Evolutionary conservation across 1,284 basidiomycete species (phyloP), one percentile per base, ranked within the genome.

Genomic region (Microbotryomycetes sp.): DNA sequence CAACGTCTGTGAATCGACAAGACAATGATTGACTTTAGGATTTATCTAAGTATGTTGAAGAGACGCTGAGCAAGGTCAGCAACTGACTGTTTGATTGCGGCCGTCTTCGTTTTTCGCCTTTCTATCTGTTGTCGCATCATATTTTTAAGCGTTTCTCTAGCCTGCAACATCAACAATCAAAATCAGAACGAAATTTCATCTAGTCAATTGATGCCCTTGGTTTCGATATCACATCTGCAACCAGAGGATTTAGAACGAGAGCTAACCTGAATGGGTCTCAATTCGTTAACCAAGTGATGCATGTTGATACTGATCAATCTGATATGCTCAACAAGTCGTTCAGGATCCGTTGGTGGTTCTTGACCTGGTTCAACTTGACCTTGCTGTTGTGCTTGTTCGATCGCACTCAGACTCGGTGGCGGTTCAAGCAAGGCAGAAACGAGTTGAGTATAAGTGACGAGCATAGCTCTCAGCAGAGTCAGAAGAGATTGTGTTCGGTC

Each of bases 211-310:
- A 14, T 1, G 30, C 16, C 4, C 3, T 19, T 2, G 4, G n/a
- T n/a, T n/a, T n/a, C n/a, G n/a, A n/a, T n/a, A n/a, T n/a, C n/a
- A n/a, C n/a, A n/a, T n/a, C n/a, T n/a, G n/a, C n/a, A n/a, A n/a
- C n/a, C n/a, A n/a, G n/a, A n/a, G n/a, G n/a, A n/a, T n/a, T n/a
- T n/a, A n/a, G n/a, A n/a, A n/a, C n/a, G n/a, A n/a, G n/a, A n/a
- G n/a, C 64, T n/a, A n/a, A 69, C 67, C 63, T 69, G 67, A 7
- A 75, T 64, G 0, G 74, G 73, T 32, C 75, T 59, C 16, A 75
- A 54, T 60, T 74, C 73, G 56, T 76, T 76, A 23, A 75, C 70
- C 19, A 73, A 65, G 58, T 72, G 70, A 47, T 75, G 72, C 65
- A 76, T 73, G 54, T 74, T 75, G 53, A 73, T 64, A 2, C 62